phyloP scores from a whole-genome alignment of 176 grass and related monocot genomes.

The Bonia amplexicaulis region DNA sequence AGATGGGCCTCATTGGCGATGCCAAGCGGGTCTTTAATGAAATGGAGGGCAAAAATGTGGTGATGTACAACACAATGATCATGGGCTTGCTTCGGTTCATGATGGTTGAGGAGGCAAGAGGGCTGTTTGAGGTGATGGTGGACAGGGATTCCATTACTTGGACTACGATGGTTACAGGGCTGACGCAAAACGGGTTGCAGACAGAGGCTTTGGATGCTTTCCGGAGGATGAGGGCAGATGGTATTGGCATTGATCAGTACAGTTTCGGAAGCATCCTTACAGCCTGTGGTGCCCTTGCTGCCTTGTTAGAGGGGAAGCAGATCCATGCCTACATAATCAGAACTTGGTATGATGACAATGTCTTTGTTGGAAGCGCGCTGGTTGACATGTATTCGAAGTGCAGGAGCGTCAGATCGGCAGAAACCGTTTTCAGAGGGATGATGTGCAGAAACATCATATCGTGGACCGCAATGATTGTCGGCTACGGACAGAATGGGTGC shows the following conservation, averaged over 20 bases:
- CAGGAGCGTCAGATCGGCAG: conserved; percentile 39
- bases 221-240: conserved; percentile 43
- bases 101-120: conserved; percentile 33
- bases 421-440: conserved; percentile 53
- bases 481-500: conserved; percentile 60
- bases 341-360: conserved; percentile 47
- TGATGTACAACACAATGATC: conserved; percentile 57
- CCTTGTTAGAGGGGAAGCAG: conserved; percentile 43
- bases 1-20: conserved; percentile 32
- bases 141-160: conserved; percentile 56
- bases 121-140: conserved; percentile 32
- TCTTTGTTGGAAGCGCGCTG: conserved; percentile 52
- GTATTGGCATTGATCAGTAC: conserved; percentile 52
- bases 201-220: conserved; percentile 44
- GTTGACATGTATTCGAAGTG: conserved; percentile 76
- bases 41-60: conserved; percentile 40
- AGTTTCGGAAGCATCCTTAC: conserved; percentile 60
- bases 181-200: conserved; percentile 52
- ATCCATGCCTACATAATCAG: conserved; percentile 57
- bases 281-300: conserved; percentile 44
- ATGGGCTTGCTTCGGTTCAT: conserved; percentile 45
- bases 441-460: conserved; percentile 49
- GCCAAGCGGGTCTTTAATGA: conserved; percentile 44
- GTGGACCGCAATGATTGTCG: conserved; percentile 66
- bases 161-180: conserved; percentile 59